These are phyloP conservation scores for Nakaseomyces nivariensis DNA, from an alignment of 1,139 yeast genomes.

Conservation along the genomic window DNA sequence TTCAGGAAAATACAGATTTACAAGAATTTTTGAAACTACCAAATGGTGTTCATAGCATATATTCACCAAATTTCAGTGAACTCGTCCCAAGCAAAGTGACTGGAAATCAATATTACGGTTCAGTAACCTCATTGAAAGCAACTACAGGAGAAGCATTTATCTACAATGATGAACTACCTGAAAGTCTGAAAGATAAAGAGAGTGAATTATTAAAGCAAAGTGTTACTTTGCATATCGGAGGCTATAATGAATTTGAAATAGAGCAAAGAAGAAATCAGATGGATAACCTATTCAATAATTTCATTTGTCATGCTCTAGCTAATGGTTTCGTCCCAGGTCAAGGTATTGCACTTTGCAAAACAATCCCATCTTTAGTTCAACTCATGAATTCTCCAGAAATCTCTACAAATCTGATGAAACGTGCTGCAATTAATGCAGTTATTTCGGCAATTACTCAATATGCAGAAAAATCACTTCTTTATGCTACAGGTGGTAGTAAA, in stretches of 20 bases:
- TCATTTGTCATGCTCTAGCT: constrained; percentile 20
- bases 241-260: constrained; percentile 23
- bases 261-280: constrained; percentile 21
- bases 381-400: not conserved
- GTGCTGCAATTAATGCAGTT: constrained; percentile 14
- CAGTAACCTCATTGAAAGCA: constrained; percentile 24
- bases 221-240: constrained; percentile 25
- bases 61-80: constrained; percentile 23
- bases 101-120: constrained; percentile 22
- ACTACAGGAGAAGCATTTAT: constrained; percentile 28
- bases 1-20: constrained; percentile 21
- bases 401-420: constrained; percentile 3
- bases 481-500: constrained; percentile 14
- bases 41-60: constrained; percentile 20
- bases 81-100: constrained; percentile 24
- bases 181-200: constrained; percentile 7
- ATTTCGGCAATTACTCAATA: constrained; percentile 5
- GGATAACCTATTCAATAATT: constrained; percentile 22
- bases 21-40: constrained; percentile 23
- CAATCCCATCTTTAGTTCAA: constrained; percentile 10
- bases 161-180: constrained; percentile 14
- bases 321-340: constrained; percentile 23
- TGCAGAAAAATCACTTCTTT: constrained; percentile 4
- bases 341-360: constrained; percentile 20
- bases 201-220: constrained; percentile 17